These are phyloP conservation scores for Protea cynaroides DNA, from an alignment of 164 flowering plant species.

Conservation along the genomic window DNA sequence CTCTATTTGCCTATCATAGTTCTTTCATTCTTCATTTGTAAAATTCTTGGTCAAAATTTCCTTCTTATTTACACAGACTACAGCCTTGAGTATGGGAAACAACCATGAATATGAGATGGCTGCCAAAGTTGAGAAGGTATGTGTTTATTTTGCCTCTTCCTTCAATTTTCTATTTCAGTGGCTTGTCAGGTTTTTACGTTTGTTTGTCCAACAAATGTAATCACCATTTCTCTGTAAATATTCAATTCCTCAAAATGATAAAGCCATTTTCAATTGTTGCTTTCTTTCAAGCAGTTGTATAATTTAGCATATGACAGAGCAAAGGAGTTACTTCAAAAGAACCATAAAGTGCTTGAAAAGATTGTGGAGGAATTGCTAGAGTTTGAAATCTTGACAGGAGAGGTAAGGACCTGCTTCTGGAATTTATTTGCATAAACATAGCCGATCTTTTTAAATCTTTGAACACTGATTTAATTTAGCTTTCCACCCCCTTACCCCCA, in stretches of 20 bases:
- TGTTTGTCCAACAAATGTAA: not conserved
- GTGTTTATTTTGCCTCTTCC: conserved; percentile 4
- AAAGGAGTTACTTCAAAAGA: conserved; percentile 62
- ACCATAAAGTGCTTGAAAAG: conserved; percentile 59
- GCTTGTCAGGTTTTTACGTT: not conserved
- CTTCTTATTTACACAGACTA: conserved; percentile 31
- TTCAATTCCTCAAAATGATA: not conserved
- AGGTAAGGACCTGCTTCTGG: conserved; percentile 37
- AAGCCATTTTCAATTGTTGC: not conserved
- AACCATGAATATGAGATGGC: conserved; percentile 72
- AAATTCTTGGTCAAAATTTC: conserved; percentile 6
- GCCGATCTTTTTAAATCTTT: not conserved
- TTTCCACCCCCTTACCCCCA: no score
- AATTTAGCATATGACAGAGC: conserved; percentile 77
- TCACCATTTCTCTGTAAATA: not conserved
- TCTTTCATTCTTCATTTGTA: not conserved
- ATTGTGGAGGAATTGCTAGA: conserved; percentile 78
- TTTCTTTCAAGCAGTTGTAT: conserved; percentile 48
- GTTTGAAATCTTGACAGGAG: conserved; percentile 73
- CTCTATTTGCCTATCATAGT: not conserved
- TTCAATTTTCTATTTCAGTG: not conserved
- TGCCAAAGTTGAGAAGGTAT: conserved; percentile 79
- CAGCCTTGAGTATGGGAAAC: conserved; percentile 79
- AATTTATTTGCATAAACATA: not conserved
- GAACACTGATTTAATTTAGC: no score